Base-by-base conservation (phyloP, 2,329 filamentous ascomycete genomes). In the Aphanoascus verrucosus region DNA sequence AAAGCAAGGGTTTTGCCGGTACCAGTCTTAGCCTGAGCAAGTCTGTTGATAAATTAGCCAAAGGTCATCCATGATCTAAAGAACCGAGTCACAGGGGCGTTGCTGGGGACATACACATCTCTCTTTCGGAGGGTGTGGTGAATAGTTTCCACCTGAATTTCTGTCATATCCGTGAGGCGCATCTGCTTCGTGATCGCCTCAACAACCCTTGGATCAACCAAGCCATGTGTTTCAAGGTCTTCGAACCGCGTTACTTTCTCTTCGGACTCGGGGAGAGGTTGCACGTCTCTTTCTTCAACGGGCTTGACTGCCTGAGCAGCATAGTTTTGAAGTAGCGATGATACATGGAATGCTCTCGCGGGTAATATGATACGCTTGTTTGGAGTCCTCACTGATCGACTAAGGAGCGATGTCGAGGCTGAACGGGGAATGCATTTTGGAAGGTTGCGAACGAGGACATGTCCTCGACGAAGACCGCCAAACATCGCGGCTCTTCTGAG, bases 1-100 rank as follows among this genome's bases (percentile, higher is more conserved):
- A 97, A 98, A 35, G 88, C 93, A 54, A 97, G 74, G 0, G 93
- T 98, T 74, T 98, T 98, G 66, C 93, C 93, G 3, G 93, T 97
- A 66, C 93, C 93, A 7, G 93, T 98, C 72, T 88, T 95, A 56
- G 93, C 93, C 74, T 97, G 93, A 45, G 91, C 93, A 60, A 97
- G 78, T 62, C 85, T 88, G 63, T 40, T 34, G 5, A 56, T 52
- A n/a, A n/a, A n/a, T 48, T 49, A 57, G 43, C 35, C 49, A 11
- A 47, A 5, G 52, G 4, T 43, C 32, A 46, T 19, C 7, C 19
- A 52, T 67, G 64, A 14, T 17, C 20, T 17, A 32, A 14, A 32
- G 63, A 58, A 57, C 42, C 32, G 52, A 37, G 35, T 40, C 19
- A 14, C 23, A 6, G 46, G 23, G 12, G 23, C 5, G 34, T 17